Evolutionary conservation across 139 green algal species (phyloP).

Genomic region (Monoraphidium neglectum): DNA sequence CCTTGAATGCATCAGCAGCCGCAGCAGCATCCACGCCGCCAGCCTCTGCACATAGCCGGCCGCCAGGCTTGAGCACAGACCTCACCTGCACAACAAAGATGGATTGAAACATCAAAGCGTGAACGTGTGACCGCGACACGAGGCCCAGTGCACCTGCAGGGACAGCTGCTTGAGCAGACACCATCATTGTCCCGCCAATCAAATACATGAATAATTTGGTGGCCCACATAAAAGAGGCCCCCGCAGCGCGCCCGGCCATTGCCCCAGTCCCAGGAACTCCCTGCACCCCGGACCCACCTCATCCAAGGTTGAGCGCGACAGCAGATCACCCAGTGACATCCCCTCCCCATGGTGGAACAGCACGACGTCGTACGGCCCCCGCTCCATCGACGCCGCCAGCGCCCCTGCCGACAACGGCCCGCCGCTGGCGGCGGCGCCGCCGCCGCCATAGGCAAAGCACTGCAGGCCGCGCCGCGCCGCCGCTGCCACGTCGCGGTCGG

Average conservation of each 20-base stretch:
- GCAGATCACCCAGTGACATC: neutral
- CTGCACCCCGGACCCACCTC: too few species aligned
- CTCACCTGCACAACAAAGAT: too few species aligned
- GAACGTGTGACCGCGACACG: too few species aligned
- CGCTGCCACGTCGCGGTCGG: conserved; percentile 31
- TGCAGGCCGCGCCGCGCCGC: conserved; percentile 34
- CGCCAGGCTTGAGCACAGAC: conserved; percentile 39
- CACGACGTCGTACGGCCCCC: neutral
- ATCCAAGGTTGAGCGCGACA: too few species aligned
- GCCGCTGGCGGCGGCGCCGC: neutral
- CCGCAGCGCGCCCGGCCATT: too few species aligned
- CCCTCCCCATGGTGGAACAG: conserved; percentile 14
- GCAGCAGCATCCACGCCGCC: neutral
- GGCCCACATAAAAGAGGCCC: too few species aligned
- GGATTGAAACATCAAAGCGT: too few species aligned
- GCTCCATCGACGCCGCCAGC: neutral
- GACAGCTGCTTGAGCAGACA: too few species aligned
- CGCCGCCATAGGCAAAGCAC: neutral
- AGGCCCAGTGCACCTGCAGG: too few species aligned
- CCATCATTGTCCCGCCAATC: too few species aligned
- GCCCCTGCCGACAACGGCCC: neutral
- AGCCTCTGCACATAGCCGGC: conserved; percentile 43
- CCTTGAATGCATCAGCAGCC: neutral
- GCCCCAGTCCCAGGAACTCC: too few species aligned
- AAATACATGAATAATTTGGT: too few species aligned